Evolutionary conservation across 208 protist genomes (phyloP).

Genomic region (Leishmania lainsoni): DNA sequence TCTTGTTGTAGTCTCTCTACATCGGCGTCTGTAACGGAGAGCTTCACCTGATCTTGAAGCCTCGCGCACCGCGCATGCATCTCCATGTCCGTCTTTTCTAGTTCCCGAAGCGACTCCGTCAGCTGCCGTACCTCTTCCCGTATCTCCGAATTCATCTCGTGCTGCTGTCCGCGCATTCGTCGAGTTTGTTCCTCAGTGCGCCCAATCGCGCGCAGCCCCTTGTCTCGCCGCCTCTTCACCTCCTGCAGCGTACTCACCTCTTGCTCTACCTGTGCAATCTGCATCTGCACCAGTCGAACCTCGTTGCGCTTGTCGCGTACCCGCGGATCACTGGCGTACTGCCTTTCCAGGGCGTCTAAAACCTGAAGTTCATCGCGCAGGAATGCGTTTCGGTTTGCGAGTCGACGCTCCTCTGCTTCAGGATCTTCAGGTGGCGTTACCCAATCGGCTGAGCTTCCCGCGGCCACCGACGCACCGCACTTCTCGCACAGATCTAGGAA

Average conservation of each 20-base stretch:
- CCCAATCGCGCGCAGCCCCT: slow-evolving; percentile 53
- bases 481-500: slow-evolving; percentile 34
- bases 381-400: slow-evolving; percentile 42
- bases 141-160: slow-evolving; percentile 45
- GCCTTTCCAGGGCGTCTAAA: slow-evolving; percentile 30
- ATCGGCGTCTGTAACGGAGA: slow-evolving; percentile 63
- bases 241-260: slow-evolving; percentile 67
- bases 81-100: slow-evolving; percentile 60
- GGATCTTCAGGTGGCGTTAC: slow-evolving; percentile 12
- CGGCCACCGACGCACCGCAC: slow-evolving; percentile 2
- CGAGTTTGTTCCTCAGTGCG: slow-evolving; percentile 41
- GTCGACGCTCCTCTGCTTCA: slow-evolving; percentile 28
- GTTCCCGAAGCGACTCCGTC: slow-evolving; percentile 45
- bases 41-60: slow-evolving; percentile 59
- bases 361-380: slow-evolving; percentile 43
- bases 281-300: slow-evolving; percentile 46
- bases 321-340: slow-evolving; percentile 46
- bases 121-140: slow-evolving; percentile 49
- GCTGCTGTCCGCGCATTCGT: slow-evolving; percentile 47
- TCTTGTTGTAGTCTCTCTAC: slow-evolving; percentile 35
- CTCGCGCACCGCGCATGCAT: slow-evolving; percentile 55
- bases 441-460: background rate
- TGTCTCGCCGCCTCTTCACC: slow-evolving; percentile 55
- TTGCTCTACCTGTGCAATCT: slow-evolving; percentile 52
- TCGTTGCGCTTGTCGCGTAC: slow-evolving; percentile 74